phyloP scores from a whole-genome alignment of 306 rosid species.

The Arachis hypogaea region DNA sequence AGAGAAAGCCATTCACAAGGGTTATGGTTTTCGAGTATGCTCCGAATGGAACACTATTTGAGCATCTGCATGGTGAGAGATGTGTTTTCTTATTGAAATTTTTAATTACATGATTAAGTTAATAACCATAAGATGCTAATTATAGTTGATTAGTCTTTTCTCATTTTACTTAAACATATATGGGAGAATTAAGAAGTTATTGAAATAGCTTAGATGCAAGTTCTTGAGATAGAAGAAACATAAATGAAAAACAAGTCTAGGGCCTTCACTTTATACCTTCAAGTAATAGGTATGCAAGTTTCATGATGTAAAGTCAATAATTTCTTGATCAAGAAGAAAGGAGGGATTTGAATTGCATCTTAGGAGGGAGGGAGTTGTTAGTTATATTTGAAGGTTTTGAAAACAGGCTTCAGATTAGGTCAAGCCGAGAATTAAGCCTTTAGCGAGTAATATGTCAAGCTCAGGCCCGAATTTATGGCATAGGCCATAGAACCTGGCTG shows the following conservation, averaged over 20 bases:
- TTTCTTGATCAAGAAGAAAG: neutral
- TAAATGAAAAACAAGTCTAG: neutral
- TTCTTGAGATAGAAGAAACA: neutral
- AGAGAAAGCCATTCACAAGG: slow-evolving; percentile 86
- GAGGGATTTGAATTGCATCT: neutral
- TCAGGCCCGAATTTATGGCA: too few species aligned
- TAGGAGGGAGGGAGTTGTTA: too few species aligned
- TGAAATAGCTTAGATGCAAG: neutral
- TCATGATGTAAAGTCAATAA: neutral
- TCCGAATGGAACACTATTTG: slow-evolving; percentile 92
- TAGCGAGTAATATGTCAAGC: neutral
- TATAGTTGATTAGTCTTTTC: neutral
- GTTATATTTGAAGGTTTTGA: too few species aligned
- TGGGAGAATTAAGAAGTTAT: neutral
- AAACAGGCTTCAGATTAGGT: too few species aligned
- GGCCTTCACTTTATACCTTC: neutral
- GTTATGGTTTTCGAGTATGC: slow-evolving; percentile 97
- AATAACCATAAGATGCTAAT: neutral
- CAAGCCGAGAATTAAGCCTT: neutral
- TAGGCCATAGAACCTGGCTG: too few species aligned
- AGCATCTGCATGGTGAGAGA: slow-evolving; percentile 86
- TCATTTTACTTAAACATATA: slow-evolving; percentile 3
- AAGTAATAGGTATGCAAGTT: neutral
- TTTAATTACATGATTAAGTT: slow-evolving; percentile 2
- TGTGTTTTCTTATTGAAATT: neutral